Conservation (phyloP, 78 protist species). For the Blattamonas nauphoetae region DNA sequence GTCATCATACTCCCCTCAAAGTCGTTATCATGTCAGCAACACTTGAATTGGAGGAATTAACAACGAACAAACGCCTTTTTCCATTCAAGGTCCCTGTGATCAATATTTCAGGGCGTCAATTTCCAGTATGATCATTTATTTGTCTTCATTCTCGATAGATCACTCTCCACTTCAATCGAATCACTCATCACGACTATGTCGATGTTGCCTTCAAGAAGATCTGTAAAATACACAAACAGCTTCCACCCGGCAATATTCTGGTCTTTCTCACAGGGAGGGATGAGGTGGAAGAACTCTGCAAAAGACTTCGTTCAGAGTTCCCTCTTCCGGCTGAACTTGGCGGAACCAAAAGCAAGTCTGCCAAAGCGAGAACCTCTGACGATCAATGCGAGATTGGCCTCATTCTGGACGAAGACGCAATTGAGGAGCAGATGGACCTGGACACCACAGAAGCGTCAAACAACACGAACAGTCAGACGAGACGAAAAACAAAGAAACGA, state of each 20-base stretch:
- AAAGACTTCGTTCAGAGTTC: too few relatives aligned
- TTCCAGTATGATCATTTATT: slow-evolving; percentile 31
- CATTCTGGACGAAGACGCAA: too few relatives aligned
- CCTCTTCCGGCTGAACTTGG: too few relatives aligned
- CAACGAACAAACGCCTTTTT: slow-evolving; percentile 57
- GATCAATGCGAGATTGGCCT: too few relatives aligned
- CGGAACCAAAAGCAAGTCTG: too few relatives aligned
- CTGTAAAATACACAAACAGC: slow-evolving; percentile 58
- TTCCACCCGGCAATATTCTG: slow-evolving; percentile 88
- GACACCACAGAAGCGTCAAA: too few relatives aligned
- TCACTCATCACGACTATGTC: background rate
- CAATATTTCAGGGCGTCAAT: slow-evolving; percentile 62
- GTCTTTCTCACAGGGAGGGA: slow-evolving; percentile 84
- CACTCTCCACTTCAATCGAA: background rate
- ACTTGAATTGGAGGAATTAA: slow-evolving; percentile 73
- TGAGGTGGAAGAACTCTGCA: slow-evolving; percentile 73
- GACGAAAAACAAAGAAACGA: too few relatives aligned
- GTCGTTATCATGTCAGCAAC: slow-evolving; percentile 97
- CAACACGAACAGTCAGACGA: too few relatives aligned
- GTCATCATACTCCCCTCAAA: slow-evolving; percentile 76
- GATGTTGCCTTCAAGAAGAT: slow-evolving; percentile 55
- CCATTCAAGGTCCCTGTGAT: slow-evolving; percentile 60
- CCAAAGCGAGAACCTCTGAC: too few relatives aligned
- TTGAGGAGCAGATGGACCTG: too few relatives aligned
- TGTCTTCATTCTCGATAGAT: background rate